Percentiles rank a stretch among this genome's conserved stretches.
These are phyloP conservation scores for Lonicera japonica DNA, from an alignment of 129 eudicot genomes.

Conservation along the genomic window DNA sequence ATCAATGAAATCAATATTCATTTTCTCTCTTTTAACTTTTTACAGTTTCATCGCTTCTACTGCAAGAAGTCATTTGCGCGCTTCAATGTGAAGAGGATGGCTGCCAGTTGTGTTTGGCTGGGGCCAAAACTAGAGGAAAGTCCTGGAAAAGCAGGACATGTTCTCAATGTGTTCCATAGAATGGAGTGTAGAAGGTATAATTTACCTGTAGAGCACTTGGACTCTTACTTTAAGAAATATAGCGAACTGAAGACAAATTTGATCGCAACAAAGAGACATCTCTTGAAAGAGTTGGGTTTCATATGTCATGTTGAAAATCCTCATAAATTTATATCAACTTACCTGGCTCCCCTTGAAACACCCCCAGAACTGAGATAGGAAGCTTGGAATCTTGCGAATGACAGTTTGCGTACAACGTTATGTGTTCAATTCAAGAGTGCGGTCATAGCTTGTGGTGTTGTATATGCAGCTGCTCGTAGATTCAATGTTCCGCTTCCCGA, in stretches of 20 bases:
- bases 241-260: conserved; percentile 58
- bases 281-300: no score
- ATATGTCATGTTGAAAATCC: conserved; percentile 92
- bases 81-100: conserved; percentile 79
- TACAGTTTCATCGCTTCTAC: conserved; percentile 86
- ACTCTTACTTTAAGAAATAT: conserved; percentile 65
- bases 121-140: conserved; percentile 87
- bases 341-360: conserved; percentile 81
- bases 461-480: conserved; percentile 84
- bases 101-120: conserved; percentile 93
- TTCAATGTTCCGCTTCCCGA: conserved; percentile 74
- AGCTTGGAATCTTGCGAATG: no score
- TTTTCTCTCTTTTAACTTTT: no score
- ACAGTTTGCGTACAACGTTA: no score
- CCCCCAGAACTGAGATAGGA: no score
- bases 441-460: no score
- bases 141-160: no score
- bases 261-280: conserved; percentile 64
- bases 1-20: no score
- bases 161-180: no score
- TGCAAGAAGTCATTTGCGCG: conserved; percentile 94
- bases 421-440: no score
- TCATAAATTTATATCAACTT: conserved; percentile 75
- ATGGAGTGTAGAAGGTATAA: conserved; percentile 90
- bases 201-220: conserved; percentile 58